Evolutionary conservation across 148 eudicot genomes (phyloP).

Genomic region (Cornus suecica): DNA sequence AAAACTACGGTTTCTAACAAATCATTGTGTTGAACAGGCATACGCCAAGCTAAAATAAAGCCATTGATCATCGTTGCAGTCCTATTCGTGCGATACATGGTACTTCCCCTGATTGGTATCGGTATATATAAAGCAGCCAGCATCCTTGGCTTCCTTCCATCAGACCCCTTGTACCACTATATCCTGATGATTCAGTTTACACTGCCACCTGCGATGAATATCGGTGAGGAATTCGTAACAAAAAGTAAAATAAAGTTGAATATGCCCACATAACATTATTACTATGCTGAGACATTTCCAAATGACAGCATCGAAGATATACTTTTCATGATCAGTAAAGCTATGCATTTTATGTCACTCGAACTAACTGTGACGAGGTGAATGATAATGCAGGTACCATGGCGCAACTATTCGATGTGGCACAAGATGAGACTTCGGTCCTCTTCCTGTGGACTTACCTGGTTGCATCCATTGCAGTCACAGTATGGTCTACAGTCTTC

Average conservation of each 20-base stretch:
- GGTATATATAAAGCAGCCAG: conserved; percentile 59
- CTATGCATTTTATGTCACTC: conserved; percentile 3
- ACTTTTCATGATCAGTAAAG: too few species aligned
- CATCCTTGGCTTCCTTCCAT: conserved; percentile 62
- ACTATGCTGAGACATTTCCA: neutral
- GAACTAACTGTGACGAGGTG: neutral
- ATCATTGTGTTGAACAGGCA: conserved; percentile 39
- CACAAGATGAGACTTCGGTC: conserved; percentile 62
- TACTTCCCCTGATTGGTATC: conserved; percentile 66
- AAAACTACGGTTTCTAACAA: neutral
- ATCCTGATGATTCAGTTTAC: conserved; percentile 78
- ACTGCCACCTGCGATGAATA: conserved; percentile 89
- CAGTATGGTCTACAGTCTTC: conserved; percentile 54
- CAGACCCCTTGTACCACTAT: conserved; percentile 66
- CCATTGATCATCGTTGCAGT: conserved; percentile 37
- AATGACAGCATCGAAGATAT: too few species aligned
- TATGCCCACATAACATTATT: neutral
- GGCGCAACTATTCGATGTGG: conserved; percentile 53
- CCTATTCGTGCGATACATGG: conserved; percentile 47
- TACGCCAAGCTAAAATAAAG: conserved; percentile 41
- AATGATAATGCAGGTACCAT: conserved; percentile 46
- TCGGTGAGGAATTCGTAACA: conserved; percentile 32
- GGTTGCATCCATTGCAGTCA: conserved; percentile 49
- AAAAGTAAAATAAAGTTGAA: too few species aligned
- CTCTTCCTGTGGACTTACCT: conserved; percentile 59